Evolutionary conservation across 805 yeast genomes (phyloP), one percentile per base, ranked within the genome.

Genomic region (Starmerella vaccinii): DNA sequence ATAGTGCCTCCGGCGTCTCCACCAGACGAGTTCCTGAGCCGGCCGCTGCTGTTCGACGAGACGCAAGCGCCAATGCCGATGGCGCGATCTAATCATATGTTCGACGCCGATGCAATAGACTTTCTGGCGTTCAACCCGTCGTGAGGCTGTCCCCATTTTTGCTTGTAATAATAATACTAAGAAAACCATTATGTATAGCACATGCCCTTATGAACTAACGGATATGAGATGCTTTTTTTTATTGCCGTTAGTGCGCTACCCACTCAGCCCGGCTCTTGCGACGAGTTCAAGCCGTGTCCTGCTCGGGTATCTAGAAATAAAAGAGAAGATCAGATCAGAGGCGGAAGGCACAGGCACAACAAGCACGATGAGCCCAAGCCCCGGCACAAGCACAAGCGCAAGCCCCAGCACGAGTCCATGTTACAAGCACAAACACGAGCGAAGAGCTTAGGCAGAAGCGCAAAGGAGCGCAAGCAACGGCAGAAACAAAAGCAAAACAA

Each of bases 91-190:
- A 39, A 23, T 13, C 18, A 18, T 13, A 24, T 39, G 32, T 48
- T 53, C 21, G 57, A 52, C 12, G 33, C 49, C 26, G 59, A 56
- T 15, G 53, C 46, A 27, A 49, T 50, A 24, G 61, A 59, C 50
- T 56, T 54, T 41, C 49, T 59, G 41, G 63, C 61, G 40, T 59
- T 59, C 53, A 59, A 59, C 47, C 63, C 63, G 10, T 56, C 59
- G n/a, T 57, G 44, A 49, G 5, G 12, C 13, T 4, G 7, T 13
- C 5, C 21, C 26, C 9, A 8, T 29, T n/a, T 21, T 38, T 9
- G 8, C 23, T 13, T 10, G 21, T 34, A 32, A 7, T 32, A 32
- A 6, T 32, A 32, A 32, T 32, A 16, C 27, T 24, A 24, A 24
- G 5, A 34, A 34, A 34, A n/a, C 21, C 21, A 4, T 34, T 34